Base-by-base conservation (phyloP, 2,329 filamentous ascomycete genomes). In the Corinectria fuckeliana region DNA sequence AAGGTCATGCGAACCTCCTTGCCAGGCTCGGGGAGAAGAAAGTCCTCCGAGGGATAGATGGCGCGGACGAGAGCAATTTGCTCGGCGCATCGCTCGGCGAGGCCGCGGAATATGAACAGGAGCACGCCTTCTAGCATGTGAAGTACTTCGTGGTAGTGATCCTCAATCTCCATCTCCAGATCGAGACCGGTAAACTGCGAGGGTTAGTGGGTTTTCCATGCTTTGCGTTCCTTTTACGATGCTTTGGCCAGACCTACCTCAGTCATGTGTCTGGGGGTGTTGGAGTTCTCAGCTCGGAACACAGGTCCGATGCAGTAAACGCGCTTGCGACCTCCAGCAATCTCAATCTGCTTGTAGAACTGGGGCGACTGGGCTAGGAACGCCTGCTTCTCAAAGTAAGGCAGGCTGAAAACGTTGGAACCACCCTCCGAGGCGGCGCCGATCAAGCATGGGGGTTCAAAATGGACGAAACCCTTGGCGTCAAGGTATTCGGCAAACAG, bases 401-500 rank as follows among this genome's bases (percentile, higher is more conserved):
- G 88, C 68, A 98, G 82, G 69, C 89, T 85, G 77, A 99, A 98
- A 38, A 98, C 94, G 74, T 94, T 96, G 67, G 88, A 88, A 65
- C 95, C 95, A 70, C 95, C 94, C 79, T 99, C 95, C 4, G 92
- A 95, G 4, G 95, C 91, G 13, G 94, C 91, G 49, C 90, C 93
- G 55, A 96, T 91, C 41, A 99, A 82, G 75, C 93, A 94, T 9
- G 95, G 93, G 2, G 93, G 91, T 75, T 97, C 92, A 71, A 97
- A 93, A 75, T 91, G 87, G 64, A 89, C 88, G 76, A 97, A 96
- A 53, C 88, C 86, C 60, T 85, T 85, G 65, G 85, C 82, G 61
- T 89, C 83, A 67, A 97, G 88, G 76, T 93, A 98, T 68, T 93
- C 88, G 58, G 84, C 81, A 77, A 96, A 96, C 11, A 95, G 82